Conservation (phyloP, 1,139 yeast species). For the Blastobotrys indianensis region DNA sequence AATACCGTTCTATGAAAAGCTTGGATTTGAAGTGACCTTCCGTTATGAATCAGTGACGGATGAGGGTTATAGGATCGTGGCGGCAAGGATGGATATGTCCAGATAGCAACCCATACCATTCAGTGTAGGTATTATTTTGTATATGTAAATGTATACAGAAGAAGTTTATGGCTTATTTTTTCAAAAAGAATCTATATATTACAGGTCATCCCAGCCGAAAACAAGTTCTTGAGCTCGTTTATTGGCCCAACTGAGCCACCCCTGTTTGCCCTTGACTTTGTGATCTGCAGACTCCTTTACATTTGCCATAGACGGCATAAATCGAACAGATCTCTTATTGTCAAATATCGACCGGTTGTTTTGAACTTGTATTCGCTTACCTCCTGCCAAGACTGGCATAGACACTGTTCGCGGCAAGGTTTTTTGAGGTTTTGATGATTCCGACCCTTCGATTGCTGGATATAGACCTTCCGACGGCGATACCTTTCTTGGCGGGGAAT, state of each 20-base stretch:
- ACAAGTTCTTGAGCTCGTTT: slow-evolving; percentile 36
- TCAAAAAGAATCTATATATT: slow-evolving; percentile 10
- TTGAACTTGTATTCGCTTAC: slow-evolving; percentile 24
- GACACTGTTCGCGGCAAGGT: slow-evolving; percentile 25
- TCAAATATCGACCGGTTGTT: slow-evolving; percentile 28
- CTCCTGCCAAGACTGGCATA: slow-evolving; percentile 25
- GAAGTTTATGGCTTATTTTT: background rate
- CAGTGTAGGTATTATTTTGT: background rate
- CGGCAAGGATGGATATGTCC: slow-evolving; percentile 5
- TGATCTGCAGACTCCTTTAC: slow-evolving; percentile 13
- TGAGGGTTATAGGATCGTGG: background rate
- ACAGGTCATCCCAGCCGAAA: slow-evolving; percentile 54
- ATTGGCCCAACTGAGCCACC: slow-evolving; percentile 35
- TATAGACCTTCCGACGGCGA: slow-evolving; percentile 2
- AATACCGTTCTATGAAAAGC: background rate
- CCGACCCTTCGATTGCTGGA: background rate
- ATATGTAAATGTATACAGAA: background rate
- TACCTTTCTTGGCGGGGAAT: slow-evolving; percentile 7
- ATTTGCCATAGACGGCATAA: slow-evolving; percentile 18
- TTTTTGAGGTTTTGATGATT: background rate
- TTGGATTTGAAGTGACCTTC: background rate
- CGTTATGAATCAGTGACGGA: background rate
- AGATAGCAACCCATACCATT: no score
- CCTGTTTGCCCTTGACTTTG: slow-evolving; percentile 14
- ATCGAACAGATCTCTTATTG: slow-evolving; percentile 15